Base-by-base conservation (phyloP, 768 basidiomycete species). In the Inosperma sp. region DNA sequence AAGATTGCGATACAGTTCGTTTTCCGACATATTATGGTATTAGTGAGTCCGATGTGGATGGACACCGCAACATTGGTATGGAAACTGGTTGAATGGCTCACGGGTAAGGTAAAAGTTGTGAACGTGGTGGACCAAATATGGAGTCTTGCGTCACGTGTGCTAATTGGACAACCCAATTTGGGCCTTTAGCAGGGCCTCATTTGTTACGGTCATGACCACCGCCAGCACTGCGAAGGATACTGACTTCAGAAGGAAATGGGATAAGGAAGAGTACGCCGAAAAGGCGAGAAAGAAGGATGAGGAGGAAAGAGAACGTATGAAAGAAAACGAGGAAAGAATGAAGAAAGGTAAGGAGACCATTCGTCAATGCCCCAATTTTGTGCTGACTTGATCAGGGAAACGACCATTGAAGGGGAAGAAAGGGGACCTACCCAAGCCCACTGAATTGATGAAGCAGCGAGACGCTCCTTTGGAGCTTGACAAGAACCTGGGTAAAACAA, bases 401-500 rank as follows among this genome's bases (percentile, higher is more conserved):
- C 82, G 81, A 59, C 90, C 90, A 5, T 70, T 84, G 9, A 84
- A 79, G 58, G 80, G 79, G 50, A 81, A 79, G 48, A 83, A 86
- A 31, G 86, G 93, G 58, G 89, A 95, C 58, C 68, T 95, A 2
- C 95, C 96, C 0, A 94, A 93, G 63, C 89, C 96, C 2, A 98
- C 93, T 3, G 85, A 96, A 60, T 79, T 91, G 49, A 88, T 97
- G 84, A 83, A 96, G 64, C 85, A 83, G 58, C 86, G 96, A 37
- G 93, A 93, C 30, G 74, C 68, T 1, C 79, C 88, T 19, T 73
- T 99, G 7, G 93, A 92, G 47, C 82, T 99, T 21, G 92, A 96
- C 61, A 96, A 94, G 74, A 96, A 98, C 68, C 77, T 97, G 27
- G 80, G 80, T 60, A 98, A 97, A 78, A 95, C 89, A 1, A 88